Base-by-base conservation (phyloP, 345 rosid species). In the Syzygium oleosum region DNA sequence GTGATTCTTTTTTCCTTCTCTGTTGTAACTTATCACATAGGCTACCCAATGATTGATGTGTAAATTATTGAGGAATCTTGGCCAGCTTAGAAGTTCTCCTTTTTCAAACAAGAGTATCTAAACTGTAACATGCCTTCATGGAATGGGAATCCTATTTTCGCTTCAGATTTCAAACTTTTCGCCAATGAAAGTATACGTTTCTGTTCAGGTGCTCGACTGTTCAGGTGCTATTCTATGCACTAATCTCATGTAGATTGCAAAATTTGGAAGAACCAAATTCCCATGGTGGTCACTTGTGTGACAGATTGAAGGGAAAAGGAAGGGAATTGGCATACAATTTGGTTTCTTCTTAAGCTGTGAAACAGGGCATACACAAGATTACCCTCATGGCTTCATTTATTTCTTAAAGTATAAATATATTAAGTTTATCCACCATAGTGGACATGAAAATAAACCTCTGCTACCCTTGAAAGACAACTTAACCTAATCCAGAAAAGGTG, bases 11-110 rank as follows among this genome's bases (percentile, higher is more conserved):
- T 43, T 80, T 85, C 86, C 51, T 87, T 49, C 59, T 85, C 91
- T 88, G 87, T 34, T 86, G 68, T 86, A 52, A 61, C 85, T 25
- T 87, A 91, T 87, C 83, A 73, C 49, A 87, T 78, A 13, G 85
- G 51, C 83, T 88, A 34, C 51, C 77, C 63, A 53, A 83, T 23
- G 29, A 89, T 86, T 87, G 86, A 84, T 88, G 84, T 92, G 92
- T 88, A 90, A 85, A 87, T 78, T 88, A 77, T 80, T 14, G 85
- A 79, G 55, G 68, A 86, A 63, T 52, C 13, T 65, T 54, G 85
- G 87, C 46, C 88, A 43, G 84, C 52, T 23, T 51, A 88, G 86
- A 87, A 86, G 49, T 73, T 73, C 87, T 43, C 46, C 7, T 85
- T 84, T 78, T 51, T 79, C 12, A 29, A 25, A 84, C 25, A 0